Percentiles rank a stretch among this genome's conserved stretches.
Evolutionary conservation across 2,329 filamentous ascomycete genomes (phyloP).

Genomic region (Tolypocladium amazonense): DNA sequence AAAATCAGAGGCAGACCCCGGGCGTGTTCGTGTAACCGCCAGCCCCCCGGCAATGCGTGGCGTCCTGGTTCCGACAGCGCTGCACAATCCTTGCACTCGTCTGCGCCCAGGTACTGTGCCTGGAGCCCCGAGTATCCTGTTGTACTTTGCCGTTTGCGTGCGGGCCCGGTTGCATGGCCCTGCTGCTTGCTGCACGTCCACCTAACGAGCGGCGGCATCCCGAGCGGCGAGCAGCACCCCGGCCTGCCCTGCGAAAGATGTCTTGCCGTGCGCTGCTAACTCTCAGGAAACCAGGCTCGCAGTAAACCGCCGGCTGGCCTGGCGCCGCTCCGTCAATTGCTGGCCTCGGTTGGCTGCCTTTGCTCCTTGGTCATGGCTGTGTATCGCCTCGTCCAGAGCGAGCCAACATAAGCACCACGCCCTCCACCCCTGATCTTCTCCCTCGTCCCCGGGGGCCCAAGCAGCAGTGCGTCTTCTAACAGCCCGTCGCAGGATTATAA

Average conservation of each 20-base stretch:
- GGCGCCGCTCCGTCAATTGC: background rate
- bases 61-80: constrained; percentile 13
- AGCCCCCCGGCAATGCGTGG: constrained; percentile 11
- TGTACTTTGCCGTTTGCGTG: constrained; percentile 12
- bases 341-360: background rate
- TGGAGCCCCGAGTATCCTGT: constrained; percentile 9
- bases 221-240: constrained; percentile 4
- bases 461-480: constrained; percentile 6
- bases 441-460: background rate
- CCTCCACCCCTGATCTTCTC: background rate
- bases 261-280: constrained; percentile 8
- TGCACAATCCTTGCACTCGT: constrained; percentile 8
- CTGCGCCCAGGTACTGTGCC: constrained; percentile 8
- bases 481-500: constrained; percentile 40
- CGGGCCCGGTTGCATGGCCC: constrained; percentile 6
- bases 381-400: background rate
- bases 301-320: background rate
- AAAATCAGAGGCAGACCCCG: constrained; percentile 5
- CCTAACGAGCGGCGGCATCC: constrained; percentile 8
- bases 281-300: constrained; percentile 1
- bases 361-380: background rate
- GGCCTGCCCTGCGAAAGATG: constrained; percentile 5
- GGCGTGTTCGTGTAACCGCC: constrained; percentile 9
- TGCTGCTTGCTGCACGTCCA: constrained; percentile 8
- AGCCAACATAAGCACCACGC: background rate